Evolutionary conservation across 441 rosid species (phyloP), one percentile per base, ranked within the genome.

Genomic region (Adansonia grandidieri): DNA sequence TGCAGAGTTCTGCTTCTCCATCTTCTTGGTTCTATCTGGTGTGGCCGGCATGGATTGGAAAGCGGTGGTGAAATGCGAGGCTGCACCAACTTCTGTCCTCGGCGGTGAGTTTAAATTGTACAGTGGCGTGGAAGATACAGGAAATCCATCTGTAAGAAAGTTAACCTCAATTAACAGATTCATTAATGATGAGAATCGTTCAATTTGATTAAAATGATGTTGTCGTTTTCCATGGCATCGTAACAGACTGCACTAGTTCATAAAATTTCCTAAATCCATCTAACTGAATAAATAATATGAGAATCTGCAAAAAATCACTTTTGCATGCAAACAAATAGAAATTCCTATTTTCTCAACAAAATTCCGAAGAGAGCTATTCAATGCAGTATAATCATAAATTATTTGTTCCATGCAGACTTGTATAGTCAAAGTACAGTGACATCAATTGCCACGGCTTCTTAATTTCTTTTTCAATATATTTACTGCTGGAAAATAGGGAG

Each of bases 91-190:
- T 83, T 88, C 91, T 79, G 78, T 44, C 80, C 85, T 85, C 22
- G 88, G 87, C 61, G 83, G 86, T 51, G 87, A 78, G 85, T 87
- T 91, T 54, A 84, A 78, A 82, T 88, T 84, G 82, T 85, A 84
- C 79, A 74, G 79, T 7, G 85, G 79, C 64, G 67, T 81, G 60
- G 66, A 81, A 81, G 85, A 69, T 84, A 78, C 48, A 14, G 88
- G 89, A 80, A 84, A 75, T 75, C 78, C 93, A 83, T 86, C 99
- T 92, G 92, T 53, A 83, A 54, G 64, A 77, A 81, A 80, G 54
- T 37, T 47, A 24, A 66, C 48, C 37, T 78, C 60, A 60, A 70
- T 45, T 80, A 77, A 51, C 53, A 45, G 44, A 54, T 22, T 37
- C 47, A 72, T 19, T 42, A 76, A 54, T 62, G 77, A 54, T 45